These are phyloP conservation scores for Trametes coccinea DNA, from an alignment of 768 basidiomycete genomes.

Conservation along the genomic window DNA sequence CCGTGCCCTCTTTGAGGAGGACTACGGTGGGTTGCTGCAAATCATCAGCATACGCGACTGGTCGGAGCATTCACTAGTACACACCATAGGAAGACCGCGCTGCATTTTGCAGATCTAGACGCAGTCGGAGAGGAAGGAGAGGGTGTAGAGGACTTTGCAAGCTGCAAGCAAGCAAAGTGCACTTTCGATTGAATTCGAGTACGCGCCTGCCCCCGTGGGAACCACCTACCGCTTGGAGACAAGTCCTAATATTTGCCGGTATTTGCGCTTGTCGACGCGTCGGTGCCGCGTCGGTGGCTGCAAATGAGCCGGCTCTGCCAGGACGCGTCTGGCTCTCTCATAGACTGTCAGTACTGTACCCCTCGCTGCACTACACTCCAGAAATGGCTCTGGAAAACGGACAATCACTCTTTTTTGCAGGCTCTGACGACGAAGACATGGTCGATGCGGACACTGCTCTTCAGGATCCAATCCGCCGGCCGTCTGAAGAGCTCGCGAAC, in stretches of 20 bases:
- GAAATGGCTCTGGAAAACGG: slow-evolving; percentile 24
- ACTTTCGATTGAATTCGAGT: slow-evolving; percentile 18
- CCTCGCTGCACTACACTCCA: background rate
- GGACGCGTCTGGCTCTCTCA: background rate
- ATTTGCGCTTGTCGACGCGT: slow-evolving; percentile 21
- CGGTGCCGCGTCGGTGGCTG: slow-evolving; percentile 28
- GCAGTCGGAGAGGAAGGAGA: slow-evolving; percentile 1
- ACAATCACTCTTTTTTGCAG: slow-evolving; percentile 56
- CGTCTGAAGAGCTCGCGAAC: background rate
- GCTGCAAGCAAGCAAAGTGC: background rate
- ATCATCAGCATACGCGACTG: background rate
- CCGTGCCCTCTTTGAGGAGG: slow-evolving; percentile 94
- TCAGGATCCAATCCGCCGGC: background rate
- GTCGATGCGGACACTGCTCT: slow-evolving; percentile 27
- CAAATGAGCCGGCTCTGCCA: slow-evolving; percentile 17
- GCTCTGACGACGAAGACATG: slow-evolving; percentile 49
- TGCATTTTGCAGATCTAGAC: slow-evolving; percentile 57
- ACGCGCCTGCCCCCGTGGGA: slow-evolving; percentile 14
- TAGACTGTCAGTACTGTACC: background rate
- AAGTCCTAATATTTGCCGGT: background rate
- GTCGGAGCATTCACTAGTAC: background rate
- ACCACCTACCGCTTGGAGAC: background rate
- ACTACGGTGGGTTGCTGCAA: slow-evolving; percentile 94
- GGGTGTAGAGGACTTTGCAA: background rate
- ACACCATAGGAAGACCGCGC: slow-evolving; percentile 77